Evolutionary conservation across 176 grass and related monocot genomes (phyloP), one percentile per base, ranked within the genome.

Genomic region (Ampelocalamus luodianensis): DNA sequence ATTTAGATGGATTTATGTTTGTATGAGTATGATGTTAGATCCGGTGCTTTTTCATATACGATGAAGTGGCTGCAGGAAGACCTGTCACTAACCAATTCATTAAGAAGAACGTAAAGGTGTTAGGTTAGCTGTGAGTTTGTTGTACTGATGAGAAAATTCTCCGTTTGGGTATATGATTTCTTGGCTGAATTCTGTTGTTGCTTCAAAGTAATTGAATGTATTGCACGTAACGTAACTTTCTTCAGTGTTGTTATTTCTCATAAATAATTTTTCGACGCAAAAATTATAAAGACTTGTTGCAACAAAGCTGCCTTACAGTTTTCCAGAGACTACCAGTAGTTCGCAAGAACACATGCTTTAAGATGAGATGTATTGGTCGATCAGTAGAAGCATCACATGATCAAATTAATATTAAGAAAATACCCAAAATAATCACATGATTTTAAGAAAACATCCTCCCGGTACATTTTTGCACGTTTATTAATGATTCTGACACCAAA

Each of bases 1-100:
- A 13, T 20, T n/a, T 78, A 85, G 64, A 54, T 68, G 63, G 37
- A 43, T 69, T 77, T 34, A 44, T 85, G 63, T 24, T 42, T 77
- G 55, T 42, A 55, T 20, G 15, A 46, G 54, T 42, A 37, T 36
- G 44, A 15, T 36, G 16, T 24, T 34, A n/a, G 27, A 76, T 36
- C 12, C 8, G 49, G 2, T 56, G 10, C 3, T 14, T 18, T 84
- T 40, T n/a, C 71, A 54, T 53, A 20, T 53, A 75, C 42, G 36
- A 58, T 68, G 32, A 68, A 38, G 48, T 64, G 18, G 11, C 27
- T 73, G 18, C 55, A 83, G 14, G 45, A 65, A 65, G 44, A 65
- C 58, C 32, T 75, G 29, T 11, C 22, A 53, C 24, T 63, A 14
- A 5, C 14, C 22, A 42, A 65, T 72, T 84, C 71, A 75, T 65